phyloP scores from a whole-genome alignment of 495 filamentous ascomycete species.

The Penicillium macrosclerotiorum region DNA sequence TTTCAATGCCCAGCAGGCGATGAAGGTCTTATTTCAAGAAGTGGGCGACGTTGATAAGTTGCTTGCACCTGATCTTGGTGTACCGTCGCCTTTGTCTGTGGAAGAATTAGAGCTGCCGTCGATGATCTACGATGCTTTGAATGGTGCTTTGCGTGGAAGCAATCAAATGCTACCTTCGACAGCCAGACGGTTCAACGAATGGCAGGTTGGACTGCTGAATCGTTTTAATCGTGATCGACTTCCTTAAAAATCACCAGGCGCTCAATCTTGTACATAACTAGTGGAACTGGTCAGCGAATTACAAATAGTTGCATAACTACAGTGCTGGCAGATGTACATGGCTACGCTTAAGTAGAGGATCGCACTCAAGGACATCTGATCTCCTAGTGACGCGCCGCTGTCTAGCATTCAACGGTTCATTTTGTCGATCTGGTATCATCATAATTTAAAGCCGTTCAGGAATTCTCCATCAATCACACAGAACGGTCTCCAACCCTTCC shows the following conservation, averaged over 20 bases:
- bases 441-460: no score
- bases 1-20: conserved; percentile 47
- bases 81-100: conserved; percentile 44
- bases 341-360: no score
- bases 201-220: conserved; percentile 65
- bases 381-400: no score
- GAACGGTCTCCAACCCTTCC: background rate
- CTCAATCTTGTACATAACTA: background rate
- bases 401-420: no score
- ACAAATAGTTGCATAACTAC: no score
- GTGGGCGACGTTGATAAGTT: conserved; percentile 51
- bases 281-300: no score
- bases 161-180: conserved; percentile 54
- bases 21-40: conserved; percentile 64
- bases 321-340: no score
- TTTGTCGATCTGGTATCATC: background rate
- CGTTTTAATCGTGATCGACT: conserved; percentile 24
- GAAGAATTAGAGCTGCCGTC: conserved; percentile 65
- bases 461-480: no score
- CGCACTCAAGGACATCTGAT: no score
- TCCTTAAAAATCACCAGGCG: background rate
- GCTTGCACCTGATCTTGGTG: conserved; percentile 48
- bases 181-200: conserved; percentile 58
- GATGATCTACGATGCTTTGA: conserved; percentile 45
- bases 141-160: conserved; percentile 42